Base-by-base conservation (phyloP, 805 yeast genomes). In the Isabelozyma pseudorhagii region DNA sequence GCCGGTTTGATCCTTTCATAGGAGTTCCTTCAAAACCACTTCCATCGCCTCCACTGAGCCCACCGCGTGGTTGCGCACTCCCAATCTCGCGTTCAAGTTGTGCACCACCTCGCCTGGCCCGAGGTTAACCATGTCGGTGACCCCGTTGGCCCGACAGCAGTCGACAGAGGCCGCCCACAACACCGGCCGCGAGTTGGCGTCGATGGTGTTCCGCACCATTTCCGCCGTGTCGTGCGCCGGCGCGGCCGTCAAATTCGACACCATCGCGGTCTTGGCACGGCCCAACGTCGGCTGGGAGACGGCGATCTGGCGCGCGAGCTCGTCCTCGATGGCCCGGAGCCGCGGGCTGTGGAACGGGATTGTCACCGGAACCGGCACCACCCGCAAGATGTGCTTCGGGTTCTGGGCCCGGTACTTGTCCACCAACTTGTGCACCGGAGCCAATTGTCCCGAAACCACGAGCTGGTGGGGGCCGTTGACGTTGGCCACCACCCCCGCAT, bases 341-440 rank as follows among this genome's bases (percentile, higher is more conserved):
- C 71, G 51, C 9, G 66, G 59, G 50, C 71, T 74, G 58, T 81
- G 85, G 60, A 81, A 81, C 14, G 85, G 83, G 1, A 80, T 74
- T 2, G 69, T 60, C 7, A 79, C 84, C 1, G 78, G 72, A 42
- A 80, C 58, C 40, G 53, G 53, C 0, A 64, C 61, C 3, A 64
- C 51, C 51, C 64, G 64, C 10, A 69, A 54, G 5, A 63, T 59
- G 11, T 50, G 54, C 48, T 52, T 56, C n/a, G 48, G 31, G 44
- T 54, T 42, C 54, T 62, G 46, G 46, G 54, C 31, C 41, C 43
- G 53, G 13, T 52, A 8, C 28, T 54, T 49, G 4, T 51, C 53
- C 0, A 74, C 53, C 9, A 62, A 59, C 3, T 50, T 47, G 7
- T 56, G 55, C 2, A 80, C 53, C 1, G 56, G 60, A 1, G 44